Base-by-base conservation (phyloP, 108 stramenopile genomes). In the Cylindrotheca fusiformis region DNA sequence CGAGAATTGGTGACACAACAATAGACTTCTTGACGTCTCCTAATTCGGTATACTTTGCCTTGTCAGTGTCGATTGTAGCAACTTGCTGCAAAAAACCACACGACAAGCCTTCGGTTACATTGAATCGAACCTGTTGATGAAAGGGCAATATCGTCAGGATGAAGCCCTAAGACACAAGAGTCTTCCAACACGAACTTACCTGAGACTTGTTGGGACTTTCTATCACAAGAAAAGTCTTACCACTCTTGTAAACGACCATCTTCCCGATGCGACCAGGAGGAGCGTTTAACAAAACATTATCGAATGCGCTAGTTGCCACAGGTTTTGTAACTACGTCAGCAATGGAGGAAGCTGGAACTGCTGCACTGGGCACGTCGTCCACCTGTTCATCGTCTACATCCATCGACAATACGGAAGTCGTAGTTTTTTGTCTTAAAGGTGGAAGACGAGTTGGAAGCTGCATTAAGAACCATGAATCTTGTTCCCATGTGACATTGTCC, bases 21-120 rank as follows among this genome's bases (percentile, higher is more conserved):
- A 91, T 63, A 5, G 88, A 87, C 69, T 94, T 90, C 30, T 71
- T 55, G 24, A 94, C 81, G 50, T 72, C 53, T 45, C 93, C 93
- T 49, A 94, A 54, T 8, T 70, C 48, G 24, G 82, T 59, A 62
- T 81, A 88, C 2, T 69, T 79, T 17, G 60, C 67, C 36, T 84
- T 67, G 4, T 72, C 81, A 4, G 77, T 58, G 66, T 91, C 88
- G 36, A 94, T 82, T 8, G 67, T 41, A 0, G 86, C 93, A n/a
- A 86, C 86, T 60, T 94, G 88, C 69, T 94, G 93, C 1, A 74
- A 67, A 56, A 94, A 90, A 14, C 76, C 68, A 64, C 86, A 91
- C 47, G 83, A 72, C 53, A 94, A 59, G 17, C 93, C 93, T 72
- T 94, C 93, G 32, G 78, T 71, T 3, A 90, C 69, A 32, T 88